Conservation (phyloP, 495 filamentous ascomycete species). For the Saxophila tyrrhenica region DNA sequence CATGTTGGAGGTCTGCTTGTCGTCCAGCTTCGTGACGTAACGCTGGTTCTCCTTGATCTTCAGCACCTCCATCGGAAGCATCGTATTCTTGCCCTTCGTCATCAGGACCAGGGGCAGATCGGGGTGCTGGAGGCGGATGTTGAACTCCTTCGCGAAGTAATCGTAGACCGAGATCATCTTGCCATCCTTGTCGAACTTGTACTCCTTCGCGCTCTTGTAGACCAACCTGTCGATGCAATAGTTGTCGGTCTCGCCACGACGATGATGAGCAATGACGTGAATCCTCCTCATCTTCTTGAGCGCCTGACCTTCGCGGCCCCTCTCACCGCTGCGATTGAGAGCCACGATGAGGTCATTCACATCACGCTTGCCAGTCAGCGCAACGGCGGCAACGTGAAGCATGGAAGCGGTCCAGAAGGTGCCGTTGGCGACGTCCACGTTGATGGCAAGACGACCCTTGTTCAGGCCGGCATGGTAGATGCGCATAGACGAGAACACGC, state of each 20-base stretch:
- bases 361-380: conserved; percentile 17
- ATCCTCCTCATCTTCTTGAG: conserved; percentile 51
- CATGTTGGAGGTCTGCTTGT: conserved; percentile 63
- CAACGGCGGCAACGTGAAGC: conserved; percentile 13
- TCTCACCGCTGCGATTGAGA: conserved; percentile 15
- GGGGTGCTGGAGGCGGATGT: conserved; percentile 40
- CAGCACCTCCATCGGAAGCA: conserved; percentile 72
- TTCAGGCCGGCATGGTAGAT: conserved; percentile 41
- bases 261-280: conserved; percentile 54
- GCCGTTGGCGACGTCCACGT: conserved; percentile 71
- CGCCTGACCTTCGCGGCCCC: conserved; percentile 36
- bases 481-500: conserved; percentile 71
- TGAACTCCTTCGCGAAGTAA: conserved; percentile 61
- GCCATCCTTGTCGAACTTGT: conserved; percentile 47
- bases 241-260: conserved; percentile 29
- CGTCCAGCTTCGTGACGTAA: conserved; percentile 67
- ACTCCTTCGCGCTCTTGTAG: conserved; percentile 41
- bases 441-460: conserved; percentile 42
- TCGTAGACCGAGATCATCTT: conserved; percentile 45
- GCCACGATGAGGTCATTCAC: conserved; percentile 10
- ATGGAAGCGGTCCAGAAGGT: conserved; percentile 49
- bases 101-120: conserved; percentile 63
- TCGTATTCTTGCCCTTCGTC: conserved; percentile 38
- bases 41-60: conserved; percentile 53
- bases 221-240: conserved; percentile 56